Conservation (phyloP, 768 basidiomycete species). For the Boletus insuetus region DNA sequence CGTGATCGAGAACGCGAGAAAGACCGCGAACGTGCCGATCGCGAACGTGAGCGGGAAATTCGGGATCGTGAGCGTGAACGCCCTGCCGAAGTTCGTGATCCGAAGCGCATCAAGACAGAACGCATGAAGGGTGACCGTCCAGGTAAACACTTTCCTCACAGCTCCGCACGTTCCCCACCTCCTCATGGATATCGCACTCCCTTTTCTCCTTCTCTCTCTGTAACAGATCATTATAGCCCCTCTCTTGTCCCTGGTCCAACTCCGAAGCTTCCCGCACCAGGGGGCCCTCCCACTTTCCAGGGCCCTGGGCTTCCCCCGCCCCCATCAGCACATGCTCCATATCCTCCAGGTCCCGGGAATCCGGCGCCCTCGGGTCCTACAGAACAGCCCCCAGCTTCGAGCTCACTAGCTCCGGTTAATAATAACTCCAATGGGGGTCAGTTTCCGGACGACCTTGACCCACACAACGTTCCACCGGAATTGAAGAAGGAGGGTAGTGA, state of each 20-base stretch:
- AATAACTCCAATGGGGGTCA: constrained; percentile 29
- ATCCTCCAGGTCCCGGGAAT: constrained; percentile 32
- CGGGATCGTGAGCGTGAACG: constrained; percentile 48
- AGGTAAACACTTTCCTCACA: constrained; percentile 35
- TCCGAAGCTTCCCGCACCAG: constrained; percentile 34
- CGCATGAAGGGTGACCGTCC: constrained; percentile 44
- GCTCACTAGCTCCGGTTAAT: constrained; percentile 25
- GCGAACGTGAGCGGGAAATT: constrained; percentile 37
- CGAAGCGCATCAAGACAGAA: constrained; percentile 60
- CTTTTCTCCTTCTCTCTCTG: constrained; percentile 25
- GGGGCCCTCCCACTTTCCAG: constrained; percentile 32
- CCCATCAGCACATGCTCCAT: constrained; percentile 31
- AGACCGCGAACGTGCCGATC: constrained; percentile 38
- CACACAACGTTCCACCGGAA: constrained; percentile 33
- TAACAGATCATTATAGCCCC: constrained; percentile 35
- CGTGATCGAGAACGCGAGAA: constrained; percentile 42
- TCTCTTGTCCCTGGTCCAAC: constrained; percentile 38
- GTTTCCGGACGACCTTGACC: constrained; percentile 35
- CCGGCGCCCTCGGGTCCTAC: constrained; percentile 30
- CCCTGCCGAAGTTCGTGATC: constrained; percentile 48
- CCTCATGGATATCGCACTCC: constrained; percentile 32
- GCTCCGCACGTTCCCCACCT: constrained; percentile 28
- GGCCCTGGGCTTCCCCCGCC: constrained; percentile 37
- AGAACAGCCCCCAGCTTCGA: constrained; percentile 24
- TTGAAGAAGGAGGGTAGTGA: constrained; percentile 67